Base-by-base conservation (phyloP, 2,329 filamentous ascomycete species). In the Cladosporium sp. region DNA sequence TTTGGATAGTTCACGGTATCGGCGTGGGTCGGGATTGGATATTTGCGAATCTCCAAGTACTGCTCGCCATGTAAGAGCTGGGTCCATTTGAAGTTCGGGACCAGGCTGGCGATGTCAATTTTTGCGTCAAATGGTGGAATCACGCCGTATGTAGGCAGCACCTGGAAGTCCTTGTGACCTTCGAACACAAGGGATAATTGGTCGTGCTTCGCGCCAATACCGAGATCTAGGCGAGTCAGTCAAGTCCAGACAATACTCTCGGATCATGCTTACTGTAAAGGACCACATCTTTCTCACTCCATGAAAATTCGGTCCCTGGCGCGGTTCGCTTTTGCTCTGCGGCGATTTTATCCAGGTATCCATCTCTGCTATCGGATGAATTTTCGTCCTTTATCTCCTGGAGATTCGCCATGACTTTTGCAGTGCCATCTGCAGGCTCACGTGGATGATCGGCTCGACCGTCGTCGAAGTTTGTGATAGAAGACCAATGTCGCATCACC, bases 1-100 rank as follows among this genome's bases (percentile, higher is more conserved):
- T 89, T 89, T 67, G 88, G 90, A 75, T 88, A 87, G 66, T 90
- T 92, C 73, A 91, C 79, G 59, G 96, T 89, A 65, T 87, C 89
- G 59, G 87, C 93, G 65, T 89, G 86, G 38, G 93, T 97, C 41
- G 94, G 94, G 74, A 98, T 91, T 47, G 95, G 95, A 80, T 18
- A 41, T 41, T 94, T 92, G 77, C 90, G 88, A 75, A 99, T 87
- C 81, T 99, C 95, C 70, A 99, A 92, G 82, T 93, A 99, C 80
- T 99, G 95, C 85, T 99, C 95, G 77, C 95, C 95, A 82, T 99
- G 95, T 28, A 99, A 90, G 61, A 99, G 88, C 92, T 97, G 97
- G 92, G 97, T 97, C 69, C 93, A 93, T 41, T 88, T 92, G 85
- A 97, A 99, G 85, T 98, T 96, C 78, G 93, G 93, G 32, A 98